Evolutionary conservation across 768 basidiomycete species (phyloP), one percentile per base, ranked within the genome.

Genomic region (Fomitopsis pulvina): DNA sequence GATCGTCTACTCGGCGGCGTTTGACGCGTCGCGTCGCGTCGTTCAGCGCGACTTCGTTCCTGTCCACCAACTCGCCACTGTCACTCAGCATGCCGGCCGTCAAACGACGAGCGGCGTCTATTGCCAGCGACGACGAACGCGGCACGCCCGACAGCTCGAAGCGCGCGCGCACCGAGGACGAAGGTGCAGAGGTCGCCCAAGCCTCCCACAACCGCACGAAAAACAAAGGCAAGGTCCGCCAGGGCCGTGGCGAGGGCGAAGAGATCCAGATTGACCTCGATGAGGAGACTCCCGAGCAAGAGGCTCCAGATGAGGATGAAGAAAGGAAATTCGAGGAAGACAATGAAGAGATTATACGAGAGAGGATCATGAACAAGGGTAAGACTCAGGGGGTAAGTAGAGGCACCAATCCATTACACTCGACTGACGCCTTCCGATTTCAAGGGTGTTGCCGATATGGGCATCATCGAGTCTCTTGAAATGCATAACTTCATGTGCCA

Each of bases 401-500:
- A n/a, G 52, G 6, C 22, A 41, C 55, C 39, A 22, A 26, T 51
- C n/a, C 27, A 21, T 22, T 44, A 10, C 8, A 16, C 30, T n/a
- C n/a, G n/a, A n/a, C n/a, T n/a, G n/a, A n/a, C n/a, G n/a, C n/a
- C n/a, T n/a, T n/a, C n/a, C n/a, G 50, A 34, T 26, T 8, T 24
- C 2, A 56, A 95, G 92, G 78, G 74, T 12, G 73, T 89, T 41
- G 89, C 93, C 4, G 85, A 94, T 45, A 79, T 85, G 58, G 95
- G 94, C 4, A 84, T 97, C 56, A 88, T 97, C 52, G 86, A 91
- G 58, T 74, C 76, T 28, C 78, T 96, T 38, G 86, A 92, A 61
- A 81, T 92, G 79, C 76, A 82, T 60, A 85, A 97, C 62, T 98
- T 98, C 69, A 95, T 98, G 93, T 96, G 93, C 66, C 94, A 98